Evolutionary conservation across 495 filamentous ascomycete species (phyloP).

Genomic region (Penicillium manginii): DNA sequence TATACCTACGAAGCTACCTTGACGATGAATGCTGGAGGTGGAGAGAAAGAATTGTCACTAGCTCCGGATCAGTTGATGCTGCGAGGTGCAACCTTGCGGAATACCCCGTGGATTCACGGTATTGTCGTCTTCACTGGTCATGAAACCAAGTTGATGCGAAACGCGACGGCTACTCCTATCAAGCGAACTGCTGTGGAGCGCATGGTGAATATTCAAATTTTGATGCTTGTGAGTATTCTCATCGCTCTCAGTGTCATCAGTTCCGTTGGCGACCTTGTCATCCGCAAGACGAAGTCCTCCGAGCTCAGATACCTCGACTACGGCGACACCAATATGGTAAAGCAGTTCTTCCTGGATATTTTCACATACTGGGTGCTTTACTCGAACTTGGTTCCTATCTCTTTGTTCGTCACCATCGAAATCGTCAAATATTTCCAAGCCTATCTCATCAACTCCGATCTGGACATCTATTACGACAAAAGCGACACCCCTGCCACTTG

Average conservation of each 20-base stretch:
- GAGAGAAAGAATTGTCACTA: conserved; percentile 89
- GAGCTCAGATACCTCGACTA: conserved; percentile 75
- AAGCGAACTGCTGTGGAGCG: conserved; percentile 95
- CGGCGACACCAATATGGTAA: conserved; percentile 60
- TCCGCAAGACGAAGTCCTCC: conserved; percentile 60
- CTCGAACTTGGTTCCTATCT: conserved; percentile 95
- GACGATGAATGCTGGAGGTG: conserved; percentile 89
- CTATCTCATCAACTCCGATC: conserved; percentile 94
- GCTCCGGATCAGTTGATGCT: conserved; percentile 85
- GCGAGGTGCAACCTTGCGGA: conserved; percentile 90
- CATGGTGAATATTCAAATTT: conserved; percentile 89
- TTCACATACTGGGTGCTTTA: conserved; percentile 99
- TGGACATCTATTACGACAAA: conserved; percentile 97
- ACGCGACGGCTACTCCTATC: conserved; percentile 95
- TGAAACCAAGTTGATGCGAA: conserved; percentile 98
- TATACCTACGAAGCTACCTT: conserved; percentile 98
- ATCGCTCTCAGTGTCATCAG: conserved; percentile 83
- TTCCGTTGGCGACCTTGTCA: conserved; percentile 87
- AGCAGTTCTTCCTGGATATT: conserved; percentile 91
- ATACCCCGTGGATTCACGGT: conserved; percentile 97
- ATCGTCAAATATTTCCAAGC: conserved; percentile 97
- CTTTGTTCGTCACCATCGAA: conserved; percentile 96
- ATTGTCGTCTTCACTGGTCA: conserved; percentile 98
- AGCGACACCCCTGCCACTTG: conserved; percentile 96
- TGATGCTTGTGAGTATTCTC: conserved; percentile 86